These are phyloP conservation scores for Pleurotus pulmonarius DNA, from an alignment of 768 basidiomycete genomes.

Conservation along the genomic window DNA sequence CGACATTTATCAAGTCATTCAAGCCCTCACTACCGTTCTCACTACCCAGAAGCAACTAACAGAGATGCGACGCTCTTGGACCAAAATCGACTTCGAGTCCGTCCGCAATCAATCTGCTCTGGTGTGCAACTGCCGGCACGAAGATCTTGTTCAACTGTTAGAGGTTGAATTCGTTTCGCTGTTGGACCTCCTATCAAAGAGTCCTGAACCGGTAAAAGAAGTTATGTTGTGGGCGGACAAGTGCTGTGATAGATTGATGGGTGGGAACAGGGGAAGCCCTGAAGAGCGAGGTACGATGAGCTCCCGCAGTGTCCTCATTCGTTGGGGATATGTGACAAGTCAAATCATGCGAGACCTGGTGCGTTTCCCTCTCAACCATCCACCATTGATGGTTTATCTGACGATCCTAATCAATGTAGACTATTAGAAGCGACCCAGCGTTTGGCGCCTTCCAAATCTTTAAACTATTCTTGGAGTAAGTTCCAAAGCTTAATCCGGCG, in stretches of 20 bases:
- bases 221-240: constrained; percentile 92
- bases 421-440: constrained; percentile 87
- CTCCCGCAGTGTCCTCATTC: constrained; percentile 81
- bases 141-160: constrained; percentile 79
- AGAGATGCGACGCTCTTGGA: constrained; percentile 88
- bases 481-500: constrained; percentile 14
- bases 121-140: constrained; percentile 90
- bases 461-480: constrained; percentile 87
- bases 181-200: constrained; percentile 69
- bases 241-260: constrained; percentile 83
- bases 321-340: constrained; percentile 91
- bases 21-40: constrained; percentile 83
- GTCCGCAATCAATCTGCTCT: constrained; percentile 91
- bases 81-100: constrained; percentile 85
- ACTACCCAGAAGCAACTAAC: constrained; percentile 81
- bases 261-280: constrained; percentile 48
- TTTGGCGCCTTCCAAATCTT: constrained; percentile 92
- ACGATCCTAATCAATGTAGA: constrained; percentile 37
- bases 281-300: constrained; percentile 83
- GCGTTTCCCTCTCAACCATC: constrained; percentile 23
- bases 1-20: constrained; percentile 90
- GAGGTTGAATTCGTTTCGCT: constrained; percentile 82
- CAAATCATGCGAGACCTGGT: constrained; percentile 92
- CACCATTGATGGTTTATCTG: constrained; percentile 1
- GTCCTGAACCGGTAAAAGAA: constrained; percentile 76